Percentiles rank a stretch among this genome's conserved stretches.
Conservation (phyloP, 2,329 filamentous ascomycete genomes). For the Colletotrichum euphorbiae region DNA sequence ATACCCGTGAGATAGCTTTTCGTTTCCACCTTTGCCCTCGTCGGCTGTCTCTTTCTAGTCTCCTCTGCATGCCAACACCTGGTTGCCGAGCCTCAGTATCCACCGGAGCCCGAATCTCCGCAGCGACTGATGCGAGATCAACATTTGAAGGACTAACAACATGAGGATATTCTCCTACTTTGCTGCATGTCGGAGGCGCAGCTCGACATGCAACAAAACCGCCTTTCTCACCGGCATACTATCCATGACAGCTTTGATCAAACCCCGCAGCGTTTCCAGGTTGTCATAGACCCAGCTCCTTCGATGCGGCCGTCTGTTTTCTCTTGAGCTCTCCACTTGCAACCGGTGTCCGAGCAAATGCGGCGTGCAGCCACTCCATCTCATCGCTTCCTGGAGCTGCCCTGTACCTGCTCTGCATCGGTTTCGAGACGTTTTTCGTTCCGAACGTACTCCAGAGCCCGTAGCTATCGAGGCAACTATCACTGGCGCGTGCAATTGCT, state of each 20-base stretch:
- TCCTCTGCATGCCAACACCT: slow-evolving; percentile 48
- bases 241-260: slow-evolving; percentile 51
- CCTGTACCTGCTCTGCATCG: too few species aligned
- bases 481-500: slow-evolving; percentile 51
- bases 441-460: too few species aligned
- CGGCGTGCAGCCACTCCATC: too few species aligned
- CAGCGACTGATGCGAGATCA: slow-evolving; percentile 47
- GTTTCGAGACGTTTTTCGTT: too few species aligned
- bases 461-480: slow-evolving; percentile 46
- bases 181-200: slow-evolving; percentile 17
- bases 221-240: slow-evolving; percentile 49
- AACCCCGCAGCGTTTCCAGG: slow-evolving; percentile 51
- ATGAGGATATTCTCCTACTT: slow-evolving; percentile 43
- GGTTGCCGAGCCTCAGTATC: slow-evolving; percentile 38
- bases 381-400: too few species aligned
- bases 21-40: slow-evolving; percentile 47
- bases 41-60: slow-evolving; percentile 44
- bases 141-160: slow-evolving; percentile 48
- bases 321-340: slow-evolving; percentile 48
- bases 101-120: slow-evolving; percentile 52
- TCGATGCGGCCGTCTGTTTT: slow-evolving; percentile 50
- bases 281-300: slow-evolving; percentile 46
- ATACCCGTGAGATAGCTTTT: slow-evolving; percentile 57
- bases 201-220: slow-evolving; percentile 40
- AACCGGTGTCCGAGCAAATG: slow-evolving; percentile 41